These are phyloP conservation scores for Trichaptum fuscoviolaceum DNA, from an alignment of 768 basidiomycete species.

Conservation along the genomic window DNA sequence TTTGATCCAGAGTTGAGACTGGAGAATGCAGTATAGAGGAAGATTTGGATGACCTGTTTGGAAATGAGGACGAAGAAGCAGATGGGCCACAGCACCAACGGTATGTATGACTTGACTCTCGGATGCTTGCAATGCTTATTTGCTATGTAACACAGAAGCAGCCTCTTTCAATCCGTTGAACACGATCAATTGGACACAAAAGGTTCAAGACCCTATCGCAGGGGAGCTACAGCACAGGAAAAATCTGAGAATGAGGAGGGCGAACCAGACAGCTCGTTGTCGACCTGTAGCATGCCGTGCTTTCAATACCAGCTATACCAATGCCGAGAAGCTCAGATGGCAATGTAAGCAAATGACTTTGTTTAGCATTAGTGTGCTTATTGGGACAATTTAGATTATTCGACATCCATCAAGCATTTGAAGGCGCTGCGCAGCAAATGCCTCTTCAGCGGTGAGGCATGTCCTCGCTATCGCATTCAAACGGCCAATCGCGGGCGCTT, in stretches of 20 bases:
- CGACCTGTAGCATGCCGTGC: conserved; percentile 58
- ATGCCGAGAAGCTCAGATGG: conserved; percentile 76
- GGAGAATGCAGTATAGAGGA: conserved; percentile 32
- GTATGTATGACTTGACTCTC: conserved; percentile 27
- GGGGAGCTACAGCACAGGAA: conserved; percentile 53
- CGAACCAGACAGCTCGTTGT: conserved; percentile 46
- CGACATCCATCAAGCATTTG: conserved; percentile 77
- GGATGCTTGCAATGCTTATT: conserved; percentile 10
- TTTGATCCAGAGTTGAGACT: conserved; percentile 15
- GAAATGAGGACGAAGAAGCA: conserved; percentile 48
- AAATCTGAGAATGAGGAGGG: conserved; percentile 80
- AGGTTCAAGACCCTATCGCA: conserved; percentile 61
- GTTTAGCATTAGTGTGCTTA: neutral
- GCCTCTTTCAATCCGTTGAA: conserved; percentile 26
- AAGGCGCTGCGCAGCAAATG: conserved; percentile 43
- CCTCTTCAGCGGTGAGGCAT: conserved; percentile 54
- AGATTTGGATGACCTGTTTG: conserved; percentile 77
- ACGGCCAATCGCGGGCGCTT: conserved; percentile 22
- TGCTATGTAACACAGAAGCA: conserved; percentile 28
- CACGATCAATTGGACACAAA: conserved; percentile 33
- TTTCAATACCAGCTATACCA: conserved; percentile 84
- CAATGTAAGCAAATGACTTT: conserved; percentile 47
- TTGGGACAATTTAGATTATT: conserved; percentile 53
- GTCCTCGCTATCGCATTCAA: conserved; percentile 26
- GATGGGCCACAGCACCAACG: conserved; percentile 41